A percentile compares a stretch with the other conserved stretches of the same genome.
These are phyloP conservation scores for Melampsora americana DNA, from an alignment of 1,284 basidiomycete genomes.

Conservation along the genomic window DNA sequence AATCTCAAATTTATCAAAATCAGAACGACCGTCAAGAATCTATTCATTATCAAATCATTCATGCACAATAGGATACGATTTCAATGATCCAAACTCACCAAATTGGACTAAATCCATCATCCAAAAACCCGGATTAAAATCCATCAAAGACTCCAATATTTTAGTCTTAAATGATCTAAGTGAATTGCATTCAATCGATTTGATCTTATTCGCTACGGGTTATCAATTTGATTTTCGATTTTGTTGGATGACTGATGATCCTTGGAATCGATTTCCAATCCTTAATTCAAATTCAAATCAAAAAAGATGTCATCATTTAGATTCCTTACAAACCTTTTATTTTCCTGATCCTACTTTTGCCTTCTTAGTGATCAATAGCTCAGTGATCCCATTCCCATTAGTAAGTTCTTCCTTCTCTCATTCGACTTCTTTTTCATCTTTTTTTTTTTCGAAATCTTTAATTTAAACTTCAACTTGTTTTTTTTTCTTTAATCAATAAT, in stretches of 20 bases:
- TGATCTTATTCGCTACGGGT: slow-evolving; percentile 53
- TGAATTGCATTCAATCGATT: slow-evolving; percentile 47
- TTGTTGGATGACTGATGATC: background rate
- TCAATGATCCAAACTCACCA: slow-evolving; percentile 16
- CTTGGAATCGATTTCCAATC: slow-evolving; percentile 44
- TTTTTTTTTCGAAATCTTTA: no score
- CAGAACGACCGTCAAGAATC: background rate
- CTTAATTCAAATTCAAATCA: slow-evolving; percentile 8
- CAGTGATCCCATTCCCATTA: slow-evolving; percentile 25
- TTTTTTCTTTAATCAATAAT: no score
- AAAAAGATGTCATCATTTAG: slow-evolving; percentile 18
- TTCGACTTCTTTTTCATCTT: background rate
- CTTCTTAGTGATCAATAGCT: slow-evolving; percentile 7
- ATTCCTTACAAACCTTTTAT: slow-evolving; percentile 28
- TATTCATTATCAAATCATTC: slow-evolving; percentile 26
- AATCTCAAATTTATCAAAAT: slow-evolving; percentile 8
- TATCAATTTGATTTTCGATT: slow-evolving; percentile 47
- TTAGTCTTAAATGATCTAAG: slow-evolving; percentile 44
- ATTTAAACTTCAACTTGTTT: no score
- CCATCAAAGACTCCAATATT: background rate
- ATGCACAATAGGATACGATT: slow-evolving; percentile 20
- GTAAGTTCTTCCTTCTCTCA: background rate
- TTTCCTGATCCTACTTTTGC: slow-evolving; percentile 31
- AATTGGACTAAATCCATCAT: slow-evolving; percentile 18
- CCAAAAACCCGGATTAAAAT: background rate